Conservation (phyloP, 2,329 filamentous ascomycete species). For the Nothopassalora personata region DNA sequence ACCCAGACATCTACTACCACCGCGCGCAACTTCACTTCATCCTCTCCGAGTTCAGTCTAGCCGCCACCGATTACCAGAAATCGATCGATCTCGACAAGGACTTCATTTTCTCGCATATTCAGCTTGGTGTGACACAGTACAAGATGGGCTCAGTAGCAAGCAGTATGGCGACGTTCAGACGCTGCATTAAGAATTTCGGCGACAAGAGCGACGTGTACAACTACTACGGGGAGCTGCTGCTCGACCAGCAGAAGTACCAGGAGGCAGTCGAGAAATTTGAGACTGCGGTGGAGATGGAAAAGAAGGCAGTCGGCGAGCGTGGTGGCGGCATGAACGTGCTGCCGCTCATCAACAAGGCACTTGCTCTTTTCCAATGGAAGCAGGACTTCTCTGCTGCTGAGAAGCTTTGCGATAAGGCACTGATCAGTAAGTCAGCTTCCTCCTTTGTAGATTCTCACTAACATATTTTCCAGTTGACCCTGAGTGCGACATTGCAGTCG, state of each 20-base stretch:
- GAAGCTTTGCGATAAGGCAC: conserved; percentile 91
- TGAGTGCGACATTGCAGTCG: conserved; percentile 96
- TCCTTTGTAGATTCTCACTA: conserved; percentile 27
- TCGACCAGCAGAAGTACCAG: conserved; percentile 92
- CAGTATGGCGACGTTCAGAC: conserved; percentile 95
- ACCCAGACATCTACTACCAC: conserved; percentile 98
- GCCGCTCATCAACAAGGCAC: conserved; percentile 95
- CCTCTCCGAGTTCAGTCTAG: conserved; percentile 84
- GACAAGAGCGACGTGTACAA: conserved; percentile 98
- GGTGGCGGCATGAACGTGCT: conserved; percentile 96
- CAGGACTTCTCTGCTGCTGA: conserved; percentile 92
- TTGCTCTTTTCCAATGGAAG: conserved; percentile 97
- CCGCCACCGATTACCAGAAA: conserved; percentile 98
- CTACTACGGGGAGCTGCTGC: conserved; percentile 94
- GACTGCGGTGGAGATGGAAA: conserved; percentile 97
- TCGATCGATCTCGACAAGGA: conserved; percentile 93
- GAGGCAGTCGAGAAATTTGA: conserved; percentile 98
- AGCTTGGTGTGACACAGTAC: conserved; percentile 98
- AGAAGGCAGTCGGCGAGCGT: conserved; percentile 63
- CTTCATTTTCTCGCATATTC: conserved; percentile 99
- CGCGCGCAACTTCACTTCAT: conserved; percentile 98
- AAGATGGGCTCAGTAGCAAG: conserved; percentile 98
- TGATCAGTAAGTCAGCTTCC: conserved; percentile 69
- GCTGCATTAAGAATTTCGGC: conserved; percentile 97
- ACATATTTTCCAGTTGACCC: conserved; percentile 68